These are phyloP conservation scores for Populus pruinosa DNA, from an alignment of 345 rosid species.

Conservation along the genomic window DNA sequence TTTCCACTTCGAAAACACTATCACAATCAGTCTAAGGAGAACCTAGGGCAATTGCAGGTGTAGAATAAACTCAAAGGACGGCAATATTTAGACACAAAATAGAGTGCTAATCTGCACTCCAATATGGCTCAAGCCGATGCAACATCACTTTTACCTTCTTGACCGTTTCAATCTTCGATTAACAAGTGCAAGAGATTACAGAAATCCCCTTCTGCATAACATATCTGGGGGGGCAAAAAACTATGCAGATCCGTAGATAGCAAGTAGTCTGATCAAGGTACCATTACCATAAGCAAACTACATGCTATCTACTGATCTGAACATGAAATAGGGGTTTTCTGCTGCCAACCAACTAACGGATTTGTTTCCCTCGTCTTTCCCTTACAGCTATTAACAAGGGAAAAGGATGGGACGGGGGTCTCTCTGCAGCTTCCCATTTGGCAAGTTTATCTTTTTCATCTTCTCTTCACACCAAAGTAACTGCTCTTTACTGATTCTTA, in stretches of 20 bases:
- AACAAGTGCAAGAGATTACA: neutral
- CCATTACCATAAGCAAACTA: neutral
- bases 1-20: too few relatives aligned
- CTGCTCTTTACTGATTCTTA: slow-evolving; percentile 66
- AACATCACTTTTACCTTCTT: too few relatives aligned
- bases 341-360: neutral
- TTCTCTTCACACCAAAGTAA: slow-evolving; percentile 94
- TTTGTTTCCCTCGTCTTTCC: neutral
- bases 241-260: neutral
- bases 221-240: too few relatives aligned
- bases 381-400: slow-evolving; percentile 44
- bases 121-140: neutral
- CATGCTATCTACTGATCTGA: neutral
- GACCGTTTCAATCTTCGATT: neutral
- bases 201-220: neutral
- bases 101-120: too few relatives aligned
- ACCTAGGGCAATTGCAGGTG: too few relatives aligned
- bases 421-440: slow-evolving; percentile 60
- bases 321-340: neutral
- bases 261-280: neutral
- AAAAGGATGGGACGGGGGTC: slow-evolving; percentile 79
- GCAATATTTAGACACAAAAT: too few relatives aligned
- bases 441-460: slow-evolving; percentile 70
- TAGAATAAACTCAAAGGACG: too few relatives aligned
- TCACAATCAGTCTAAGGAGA: too few relatives aligned